Evolutionary conservation across 2,329 filamentous ascomycete species (phyloP).

Genomic region (Chaetoscypha palmicola): DNA sequence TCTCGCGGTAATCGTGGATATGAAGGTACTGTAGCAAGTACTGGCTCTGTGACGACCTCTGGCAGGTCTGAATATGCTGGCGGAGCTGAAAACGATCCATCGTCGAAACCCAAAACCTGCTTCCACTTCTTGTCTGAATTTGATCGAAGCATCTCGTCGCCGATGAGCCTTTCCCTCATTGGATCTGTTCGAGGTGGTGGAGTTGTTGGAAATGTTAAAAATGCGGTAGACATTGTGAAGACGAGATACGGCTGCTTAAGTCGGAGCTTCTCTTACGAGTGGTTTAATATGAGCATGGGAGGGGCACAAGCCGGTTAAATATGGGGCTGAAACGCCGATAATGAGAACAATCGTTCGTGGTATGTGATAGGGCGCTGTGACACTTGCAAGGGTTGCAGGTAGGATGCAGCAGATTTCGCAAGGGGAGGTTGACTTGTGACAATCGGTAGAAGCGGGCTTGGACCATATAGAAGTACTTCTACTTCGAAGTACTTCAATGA

Average conservation of each 20-base stretch:
- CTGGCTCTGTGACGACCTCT: slow-evolving; percentile 7
- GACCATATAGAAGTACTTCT: not conserved
- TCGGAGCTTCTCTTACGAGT: slow-evolving; percentile 3
- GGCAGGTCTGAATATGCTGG: slow-evolving; percentile 8
- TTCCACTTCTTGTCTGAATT: slow-evolving; percentile 26
- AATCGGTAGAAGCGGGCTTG: not conserved
- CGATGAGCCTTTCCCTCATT: not conserved
- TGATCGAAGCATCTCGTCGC: slow-evolving; percentile 14
- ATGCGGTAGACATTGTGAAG: not conserved
- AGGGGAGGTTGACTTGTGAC: slow-evolving; percentile 4
- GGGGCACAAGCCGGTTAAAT: slow-evolving; percentile 10
- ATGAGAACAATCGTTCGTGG: not conserved
- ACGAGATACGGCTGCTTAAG: slow-evolving; percentile 1
- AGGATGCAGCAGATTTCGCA: slow-evolving; percentile 5
- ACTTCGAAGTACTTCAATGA: no score
- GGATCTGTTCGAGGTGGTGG: not conserved
- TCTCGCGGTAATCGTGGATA: slow-evolving; percentile 23
- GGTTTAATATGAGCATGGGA: slow-evolving; percentile 7
- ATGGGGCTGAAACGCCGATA: slow-evolving; percentile 10
- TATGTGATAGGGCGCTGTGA: slow-evolving; percentile 1
- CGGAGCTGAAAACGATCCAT: slow-evolving; percentile 11
- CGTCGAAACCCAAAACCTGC: slow-evolving; percentile 27
- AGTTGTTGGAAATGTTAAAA: not conserved
- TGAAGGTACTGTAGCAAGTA: slow-evolving; percentile 3
- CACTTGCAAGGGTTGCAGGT: slow-evolving; percentile 1